Conservation (phyloP, 2,329 filamentous ascomycete species). For the Nothophoma quercina region DNA sequence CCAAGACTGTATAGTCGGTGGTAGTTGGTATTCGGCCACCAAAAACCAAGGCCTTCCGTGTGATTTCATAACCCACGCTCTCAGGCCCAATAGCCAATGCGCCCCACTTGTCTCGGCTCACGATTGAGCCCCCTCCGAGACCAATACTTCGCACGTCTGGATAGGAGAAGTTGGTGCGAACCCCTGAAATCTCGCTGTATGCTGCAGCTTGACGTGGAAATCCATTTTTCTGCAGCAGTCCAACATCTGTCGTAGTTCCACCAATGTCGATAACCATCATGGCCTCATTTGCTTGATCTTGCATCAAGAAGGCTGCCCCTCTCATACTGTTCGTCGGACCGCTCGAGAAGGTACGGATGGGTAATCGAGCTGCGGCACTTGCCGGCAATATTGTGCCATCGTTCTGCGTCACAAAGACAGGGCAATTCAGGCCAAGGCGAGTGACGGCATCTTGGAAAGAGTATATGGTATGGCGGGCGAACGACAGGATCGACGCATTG, state of each 20-base stretch:
- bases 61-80: neutral
- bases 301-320: constrained; percentile 54
- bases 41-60: neutral
- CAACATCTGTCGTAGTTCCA: constrained; percentile 71
- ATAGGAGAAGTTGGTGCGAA: constrained; percentile 64
- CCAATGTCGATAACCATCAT: constrained; percentile 71
- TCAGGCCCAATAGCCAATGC: neutral
- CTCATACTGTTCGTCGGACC: constrained; percentile 63
- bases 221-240: constrained; percentile 66
- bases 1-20: neutral
- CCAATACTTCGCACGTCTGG: constrained; percentile 68
- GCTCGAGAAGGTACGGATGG: constrained; percentile 61
- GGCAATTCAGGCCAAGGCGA: constrained; percentile 53
- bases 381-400: constrained; percentile 59
- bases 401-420: constrained; percentile 61
- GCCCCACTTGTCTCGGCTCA: constrained; percentile 47
- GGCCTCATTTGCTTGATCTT: constrained; percentile 50
- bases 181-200: constrained; percentile 67
- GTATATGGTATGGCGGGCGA: constrained; percentile 55
- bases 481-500: constrained; percentile 57
- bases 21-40: neutral
- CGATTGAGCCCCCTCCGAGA: constrained; percentile 65
- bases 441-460: constrained; percentile 56
- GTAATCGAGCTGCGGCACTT: constrained; percentile 54
- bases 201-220: constrained; percentile 70